A percentile compares a stretch with the other conserved stretches of the same genome.
phyloP scores from a whole-genome alignment of 345 rosid genomes.

The Boechera stricta region DNA sequence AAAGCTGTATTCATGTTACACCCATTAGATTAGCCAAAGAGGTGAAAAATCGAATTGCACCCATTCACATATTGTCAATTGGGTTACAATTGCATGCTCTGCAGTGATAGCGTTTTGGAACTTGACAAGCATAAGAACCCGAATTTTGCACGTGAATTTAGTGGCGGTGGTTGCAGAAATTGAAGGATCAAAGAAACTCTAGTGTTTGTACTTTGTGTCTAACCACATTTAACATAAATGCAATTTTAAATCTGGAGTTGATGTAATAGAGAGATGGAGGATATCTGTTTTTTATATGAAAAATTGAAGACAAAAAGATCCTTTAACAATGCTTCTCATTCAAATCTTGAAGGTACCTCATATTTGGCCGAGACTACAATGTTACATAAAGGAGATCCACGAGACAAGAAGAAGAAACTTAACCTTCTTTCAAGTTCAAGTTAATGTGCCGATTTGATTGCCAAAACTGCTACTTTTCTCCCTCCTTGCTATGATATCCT shows the following conservation, averaged over 20 bases:
- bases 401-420: neutral
- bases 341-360: neutral
- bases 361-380: neutral
- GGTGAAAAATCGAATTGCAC: slow-evolving; percentile 47
- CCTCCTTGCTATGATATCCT: neutral
- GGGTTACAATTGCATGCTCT: slow-evolving; percentile 54
- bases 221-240: slow-evolving; percentile 17
- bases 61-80: slow-evolving; percentile 21
- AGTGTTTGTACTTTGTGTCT: slow-evolving; percentile 19
- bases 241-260: neutral
- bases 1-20: slow-evolving; percentile 68
- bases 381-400: neutral
- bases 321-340: neutral
- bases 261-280: neutral
- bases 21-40: slow-evolving; percentile 63
- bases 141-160: slow-evolving; percentile 48
- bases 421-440: neutral
- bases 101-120: slow-evolving; percentile 88
- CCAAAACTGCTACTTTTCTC: neutral
- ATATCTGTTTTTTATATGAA: neutral
- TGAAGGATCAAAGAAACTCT: slow-evolving; percentile 31
- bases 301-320: neutral
- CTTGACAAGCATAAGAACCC: slow-evolving; percentile 72
- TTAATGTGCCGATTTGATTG: neutral
- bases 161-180: slow-evolving; percentile 15